Evolutionary conservation across 768 basidiomycete genomes (phyloP), one percentile per base, ranked within the genome.

Genomic region (Amyloporia xantha): DNA sequence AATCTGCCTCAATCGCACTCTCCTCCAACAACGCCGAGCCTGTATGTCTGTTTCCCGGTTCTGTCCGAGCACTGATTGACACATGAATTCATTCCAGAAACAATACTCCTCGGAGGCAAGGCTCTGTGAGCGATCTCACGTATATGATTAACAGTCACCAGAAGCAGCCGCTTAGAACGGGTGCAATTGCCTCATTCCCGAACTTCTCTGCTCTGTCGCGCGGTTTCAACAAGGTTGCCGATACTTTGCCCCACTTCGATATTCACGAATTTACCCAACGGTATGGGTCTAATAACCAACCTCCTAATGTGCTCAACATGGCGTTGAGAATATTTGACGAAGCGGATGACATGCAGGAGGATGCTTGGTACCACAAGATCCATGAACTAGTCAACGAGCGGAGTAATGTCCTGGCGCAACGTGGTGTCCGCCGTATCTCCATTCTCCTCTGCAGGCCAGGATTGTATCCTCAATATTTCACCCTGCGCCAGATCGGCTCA

Each of bases 401-500:
- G 53, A 72, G 73, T 25, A 70, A 71, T 30, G 71, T 84, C 48
- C 74, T 98, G 49, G 62, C 62, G 36, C 77, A 70, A 37, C 89
- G 85, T 49, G 93, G 93, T 45, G 86, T 98, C 49, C 89, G 96
- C 48, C 91, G 96, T 59, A 75, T 95, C 41, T 91, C 95, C 1
- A 79, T 96, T 66, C 70, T 98, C 50, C 83, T 98, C 54, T 98
- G 96, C 71, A 85, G 91, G 43, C 83, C 78, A 49, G 86, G 86
- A 42, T 83, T 88, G 64, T 98, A 98, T 66, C 96, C 96, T 5
- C 80, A 87, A 60, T 98, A 94, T 76, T 91, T 83, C 73, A 98
- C 96, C 43, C 70, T 98, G 13, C 85, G 95, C 48, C 80, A 84
- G 44, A 70, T 73, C 52, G 76, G 80, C 36, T 82, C 78, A 12